These are phyloP conservation scores for Aciculosporium take DNA, from an alignment of 2,329 filamentous ascomycete species.

Conservation along the genomic window DNA sequence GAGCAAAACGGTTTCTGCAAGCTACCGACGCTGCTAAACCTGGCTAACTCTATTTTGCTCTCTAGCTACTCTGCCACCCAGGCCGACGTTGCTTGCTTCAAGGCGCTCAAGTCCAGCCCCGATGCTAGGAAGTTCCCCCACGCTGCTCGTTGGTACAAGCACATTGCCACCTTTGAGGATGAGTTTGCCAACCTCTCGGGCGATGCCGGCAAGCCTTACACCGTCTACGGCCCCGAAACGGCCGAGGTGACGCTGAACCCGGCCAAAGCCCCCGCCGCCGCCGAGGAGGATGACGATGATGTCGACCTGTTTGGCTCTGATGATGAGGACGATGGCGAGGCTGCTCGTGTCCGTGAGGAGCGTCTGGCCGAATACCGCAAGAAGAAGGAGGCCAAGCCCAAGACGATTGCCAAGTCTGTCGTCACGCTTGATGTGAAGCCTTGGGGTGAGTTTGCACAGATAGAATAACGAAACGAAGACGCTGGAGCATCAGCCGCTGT, in stretches of 20 bases:
- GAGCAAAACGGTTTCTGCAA: not conserved
- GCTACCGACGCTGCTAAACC: not conserved
- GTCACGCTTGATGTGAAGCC: conserved; percentile 96
- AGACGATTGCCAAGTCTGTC: conserved; percentile 88
- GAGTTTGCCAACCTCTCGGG: conserved; percentile 86
- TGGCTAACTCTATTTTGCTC: not conserved
- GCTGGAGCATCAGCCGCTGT: not conserved
- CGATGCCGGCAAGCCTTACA: conserved; percentile 79
- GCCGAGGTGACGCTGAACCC: conserved; percentile 69
- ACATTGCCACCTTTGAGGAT: conserved; percentile 82
- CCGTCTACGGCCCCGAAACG: conserved; percentile 78
- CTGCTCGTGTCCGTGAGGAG: conserved; percentile 70
- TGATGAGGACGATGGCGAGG: conserved; percentile 85
- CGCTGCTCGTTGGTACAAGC: conserved; percentile 97
- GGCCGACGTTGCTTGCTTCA: conserved; percentile 92
- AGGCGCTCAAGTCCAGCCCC: conserved; percentile 66
- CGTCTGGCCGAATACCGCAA: conserved; percentile 85
- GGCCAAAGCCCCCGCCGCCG: conserved; percentile 62
- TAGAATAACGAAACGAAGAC: not conserved
- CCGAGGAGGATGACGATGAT: conserved; percentile 57
- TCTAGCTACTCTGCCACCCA: conserved; percentile 56
- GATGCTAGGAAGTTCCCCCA: conserved; percentile 79
- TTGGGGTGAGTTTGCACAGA: conserved; percentile 56
- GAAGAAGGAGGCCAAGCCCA: conserved; percentile 91
- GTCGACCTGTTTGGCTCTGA: conserved; percentile 90